phyloP scores from a whole-genome alignment of 1,139 yeast genomes.

The Blastobotrys niveus region DNA sequence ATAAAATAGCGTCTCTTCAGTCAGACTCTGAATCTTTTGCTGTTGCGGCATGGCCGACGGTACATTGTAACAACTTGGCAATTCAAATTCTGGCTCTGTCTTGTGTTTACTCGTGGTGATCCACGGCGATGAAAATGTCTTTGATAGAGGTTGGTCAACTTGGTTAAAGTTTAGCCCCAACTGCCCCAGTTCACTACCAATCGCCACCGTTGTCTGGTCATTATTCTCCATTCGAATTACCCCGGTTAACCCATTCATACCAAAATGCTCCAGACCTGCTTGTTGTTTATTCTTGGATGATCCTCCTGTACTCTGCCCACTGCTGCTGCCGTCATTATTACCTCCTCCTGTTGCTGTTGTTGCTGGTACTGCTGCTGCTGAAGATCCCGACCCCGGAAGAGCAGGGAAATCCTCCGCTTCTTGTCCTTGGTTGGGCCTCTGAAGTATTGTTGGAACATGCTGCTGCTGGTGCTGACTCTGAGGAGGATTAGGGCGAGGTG shows the following conservation, averaged over 20 bases:
- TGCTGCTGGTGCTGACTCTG: background rate
- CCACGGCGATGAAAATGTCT: constrained; percentile 90
- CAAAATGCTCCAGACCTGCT: constrained; percentile 43
- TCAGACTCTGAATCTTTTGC: constrained; percentile 65
- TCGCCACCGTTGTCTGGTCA: constrained; percentile 64
- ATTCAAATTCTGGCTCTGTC: constrained; percentile 74
- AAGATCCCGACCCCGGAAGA: constrained; percentile 19
- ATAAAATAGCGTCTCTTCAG: constrained; percentile 90
- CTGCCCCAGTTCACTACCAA: constrained; percentile 77
- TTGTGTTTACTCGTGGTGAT: constrained; percentile 82
- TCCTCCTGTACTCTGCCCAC: too few species aligned
- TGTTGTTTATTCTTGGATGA: background rate
- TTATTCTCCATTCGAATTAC: constrained; percentile 62
- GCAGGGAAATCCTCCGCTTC: constrained; percentile 24
- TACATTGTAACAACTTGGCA: constrained; percentile 55
- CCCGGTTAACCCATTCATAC: constrained; percentile 66
- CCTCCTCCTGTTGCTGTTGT: background rate
- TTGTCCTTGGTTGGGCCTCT: background rate
- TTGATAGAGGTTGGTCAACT: constrained; percentile 48
- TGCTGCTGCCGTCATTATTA: background rate
- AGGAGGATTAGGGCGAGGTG: constrained; percentile 6
- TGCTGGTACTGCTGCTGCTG: constrained; percentile 1
- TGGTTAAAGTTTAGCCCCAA: constrained; percentile 59
- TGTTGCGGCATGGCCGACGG: constrained; percentile 55
- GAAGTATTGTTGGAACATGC: constrained; percentile 1